Percentiles rank a stretch among this genome's conserved stretches.
These are phyloP conservation scores for Moesziomyces antarcticus DNA, from an alignment of 1,284 basidiomycete genomes.

Conservation along the genomic window DNA sequence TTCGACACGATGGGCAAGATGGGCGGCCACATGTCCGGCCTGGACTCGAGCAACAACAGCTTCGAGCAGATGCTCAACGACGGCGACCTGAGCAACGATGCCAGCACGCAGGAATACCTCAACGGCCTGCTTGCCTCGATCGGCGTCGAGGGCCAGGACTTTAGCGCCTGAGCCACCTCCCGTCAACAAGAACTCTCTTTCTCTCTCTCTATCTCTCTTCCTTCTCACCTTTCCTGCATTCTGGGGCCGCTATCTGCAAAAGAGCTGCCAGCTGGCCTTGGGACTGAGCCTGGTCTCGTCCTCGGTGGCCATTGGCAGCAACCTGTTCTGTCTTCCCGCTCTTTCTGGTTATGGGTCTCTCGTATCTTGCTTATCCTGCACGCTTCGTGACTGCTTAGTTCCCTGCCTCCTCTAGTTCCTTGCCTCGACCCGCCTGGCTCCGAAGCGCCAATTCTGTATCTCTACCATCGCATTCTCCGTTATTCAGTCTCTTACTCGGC, in stretches of 20 bases:
- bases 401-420: neutral
- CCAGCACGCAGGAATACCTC: conserved; percentile 44
- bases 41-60: conserved; percentile 41
- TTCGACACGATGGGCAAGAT: conserved; percentile 29
- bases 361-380: neutral
- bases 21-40: conserved; percentile 10
- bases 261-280: conserved; percentile 4
- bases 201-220: neutral
- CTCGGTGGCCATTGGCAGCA: conserved; percentile 2
- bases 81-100: conserved; percentile 35
- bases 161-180: conserved; percentile 2
- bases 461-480: conserved; percentile 24
- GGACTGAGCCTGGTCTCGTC: neutral
- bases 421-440: neutral
- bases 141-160: conserved; percentile 42
- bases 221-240: neutral
- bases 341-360: neutral
- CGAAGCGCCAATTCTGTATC: conserved; percentile 19
- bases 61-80: conserved; percentile 42
- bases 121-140: conserved; percentile 47
- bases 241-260: neutral
- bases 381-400: neutral
- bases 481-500: neutral
- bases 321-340: neutral
- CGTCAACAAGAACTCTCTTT: neutral